These are phyloP conservation scores for Cerioporus squamosus DNA, from an alignment of 1,284 basidiomycete species.

Conservation along the genomic window DNA sequence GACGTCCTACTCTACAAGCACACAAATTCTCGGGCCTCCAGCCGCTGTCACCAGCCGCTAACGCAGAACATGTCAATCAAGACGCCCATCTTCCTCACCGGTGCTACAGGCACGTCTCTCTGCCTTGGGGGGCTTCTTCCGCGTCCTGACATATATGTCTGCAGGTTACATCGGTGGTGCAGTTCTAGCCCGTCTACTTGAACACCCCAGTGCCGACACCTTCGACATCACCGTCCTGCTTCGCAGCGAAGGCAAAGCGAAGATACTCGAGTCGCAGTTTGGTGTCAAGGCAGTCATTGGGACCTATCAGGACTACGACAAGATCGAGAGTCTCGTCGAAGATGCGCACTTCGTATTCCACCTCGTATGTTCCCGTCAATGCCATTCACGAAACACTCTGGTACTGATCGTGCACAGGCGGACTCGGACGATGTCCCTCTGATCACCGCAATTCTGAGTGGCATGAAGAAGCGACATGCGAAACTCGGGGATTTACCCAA, in stretches of 20 bases:
- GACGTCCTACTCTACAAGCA: too few relatives aligned
- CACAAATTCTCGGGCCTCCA: too few relatives aligned
- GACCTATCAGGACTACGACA: constrained; percentile 18
- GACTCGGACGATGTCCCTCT: constrained; percentile 45
- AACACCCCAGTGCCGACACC: constrained; percentile 1
- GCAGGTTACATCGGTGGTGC: constrained; percentile 29
- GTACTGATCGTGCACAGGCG: constrained; percentile 37
- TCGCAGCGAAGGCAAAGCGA: constrained; percentile 26
- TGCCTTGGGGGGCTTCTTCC: too few relatives aligned
- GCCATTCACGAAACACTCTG: neutral
- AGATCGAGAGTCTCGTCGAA: constrained; percentile 20
- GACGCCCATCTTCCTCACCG: constrained; percentile 12
- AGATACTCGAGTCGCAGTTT: constrained; percentile 18
- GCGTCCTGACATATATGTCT: neutral
- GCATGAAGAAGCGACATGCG: constrained; percentile 46
- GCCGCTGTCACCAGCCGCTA: too few relatives aligned
- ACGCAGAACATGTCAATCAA: neutral
- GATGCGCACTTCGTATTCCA: constrained; percentile 27
- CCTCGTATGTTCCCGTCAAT: constrained; percentile 12
- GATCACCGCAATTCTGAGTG: constrained; percentile 44
- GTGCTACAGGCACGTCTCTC: constrained; percentile 12
- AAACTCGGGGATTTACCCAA: constrained; percentile 43
- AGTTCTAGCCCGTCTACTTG: constrained; percentile 19
- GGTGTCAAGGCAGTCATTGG: constrained; percentile 30
- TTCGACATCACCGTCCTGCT: constrained; percentile 25